Conservation (phyloP, 1,284 basidiomycete species). For the Naganishia cerealis region DNA sequence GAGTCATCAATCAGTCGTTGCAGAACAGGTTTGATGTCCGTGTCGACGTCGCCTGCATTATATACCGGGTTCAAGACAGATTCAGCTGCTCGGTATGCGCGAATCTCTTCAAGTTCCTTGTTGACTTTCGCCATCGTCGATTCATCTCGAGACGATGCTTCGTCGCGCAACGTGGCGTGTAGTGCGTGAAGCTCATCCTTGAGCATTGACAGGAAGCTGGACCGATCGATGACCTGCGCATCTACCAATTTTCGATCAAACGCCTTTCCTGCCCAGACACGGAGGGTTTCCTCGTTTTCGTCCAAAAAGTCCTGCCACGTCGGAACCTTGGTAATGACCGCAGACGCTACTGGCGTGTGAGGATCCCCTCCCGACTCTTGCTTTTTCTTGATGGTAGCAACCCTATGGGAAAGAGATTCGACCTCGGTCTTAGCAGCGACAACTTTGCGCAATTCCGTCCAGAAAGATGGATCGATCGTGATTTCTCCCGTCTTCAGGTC, state of each 20-base stretch:
- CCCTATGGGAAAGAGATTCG: conserved; percentile 3
- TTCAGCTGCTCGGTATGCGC: neutral
- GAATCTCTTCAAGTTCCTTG: conserved; percentile 2
- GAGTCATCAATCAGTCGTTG: conserved; percentile 68
- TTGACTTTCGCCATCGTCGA: conserved; percentile 1
- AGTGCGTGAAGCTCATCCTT: conserved; percentile 42
- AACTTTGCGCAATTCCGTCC: conserved; percentile 55
- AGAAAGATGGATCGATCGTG: conserved; percentile 56
- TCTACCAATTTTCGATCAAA: conserved; percentile 38
- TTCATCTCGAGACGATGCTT: conserved; percentile 11
- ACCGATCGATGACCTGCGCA: conserved; percentile 42
- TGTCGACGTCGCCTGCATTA: conserved; percentile 64
- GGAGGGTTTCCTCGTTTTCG: conserved; percentile 50
- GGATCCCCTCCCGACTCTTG: neutral
- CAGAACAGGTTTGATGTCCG: conserved; percentile 64
- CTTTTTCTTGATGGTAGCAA: conserved; percentile 13
- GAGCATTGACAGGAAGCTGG: conserved; percentile 45
- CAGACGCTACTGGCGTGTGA: neutral
- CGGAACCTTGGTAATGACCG: neutral
- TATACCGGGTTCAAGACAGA: conserved; percentile 45
- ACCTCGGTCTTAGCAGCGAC: conserved; percentile 49
- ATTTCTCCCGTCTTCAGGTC: conserved; percentile 48
- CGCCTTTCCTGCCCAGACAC: conserved; percentile 47
- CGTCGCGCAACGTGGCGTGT: conserved; percentile 14
- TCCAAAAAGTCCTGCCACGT: conserved; percentile 38